Base-by-base conservation (phyloP, 2,329 filamentous ascomycete genomes). In the Penicillium fuscoglaucum region DNA sequence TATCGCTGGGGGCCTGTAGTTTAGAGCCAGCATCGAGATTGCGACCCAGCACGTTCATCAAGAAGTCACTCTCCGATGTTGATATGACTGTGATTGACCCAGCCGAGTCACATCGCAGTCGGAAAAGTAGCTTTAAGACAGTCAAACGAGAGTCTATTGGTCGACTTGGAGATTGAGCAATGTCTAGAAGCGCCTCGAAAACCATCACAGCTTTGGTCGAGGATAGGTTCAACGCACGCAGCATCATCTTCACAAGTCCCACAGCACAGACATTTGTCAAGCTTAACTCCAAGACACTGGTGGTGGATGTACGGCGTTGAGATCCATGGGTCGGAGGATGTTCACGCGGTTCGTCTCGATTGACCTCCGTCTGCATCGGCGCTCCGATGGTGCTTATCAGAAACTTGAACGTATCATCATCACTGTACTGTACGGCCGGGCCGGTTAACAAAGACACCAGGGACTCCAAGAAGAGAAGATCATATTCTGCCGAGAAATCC, bases 41-140 rank as follows among this genome's bases (percentile, higher is more conserved):
- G 39, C 91, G 87, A 65, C 86, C 88, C 10, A 96, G 78, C 7
- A 88, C 83, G 17, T 86, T 83, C 29, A 92, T 90, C 26, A 96
- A 79, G 53, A 85, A 86, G 63, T 88, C 85, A 29, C 87, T 89
- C 70, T 96, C 91, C 1, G 88, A 85, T 31, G 85, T 83, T 35
- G 84, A 77, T 8, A 86, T 86, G 53, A 96, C 79, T 58, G 89
- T 91, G 4, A 97, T 83, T 45, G 87, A 84, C 64, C 93, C 86
- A 10, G 89, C 86, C 71, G 89, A 91, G 74, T 96, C 91, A 24
- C 91, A 91, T 58, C 93, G 85, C 31, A 97, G 78, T 44, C 93
- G 86, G 71, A 96, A 93, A 2, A 97, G 79, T 44, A 93, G 76
- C 68, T 90, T 91, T 80, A 93, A 85, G 2, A 88, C 87, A 13